Conservation (phyloP, 1,284 basidiomycete genomes). For the Boletus semigastroideus region DNA sequence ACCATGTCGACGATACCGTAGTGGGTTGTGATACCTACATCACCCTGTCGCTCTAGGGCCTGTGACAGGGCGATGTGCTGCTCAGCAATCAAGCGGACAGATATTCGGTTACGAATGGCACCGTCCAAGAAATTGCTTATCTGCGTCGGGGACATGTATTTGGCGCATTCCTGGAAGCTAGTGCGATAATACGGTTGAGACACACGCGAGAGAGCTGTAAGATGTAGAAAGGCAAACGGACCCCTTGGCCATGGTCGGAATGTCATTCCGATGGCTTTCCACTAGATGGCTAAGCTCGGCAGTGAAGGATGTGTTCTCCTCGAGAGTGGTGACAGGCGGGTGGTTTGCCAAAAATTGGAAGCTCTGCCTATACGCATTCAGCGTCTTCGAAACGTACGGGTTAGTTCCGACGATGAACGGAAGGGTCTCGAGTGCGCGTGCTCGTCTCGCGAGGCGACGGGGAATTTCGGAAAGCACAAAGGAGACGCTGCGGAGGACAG, state of each 20-base stretch:
- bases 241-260: conserved; percentile 89
- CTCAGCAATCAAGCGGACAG: conserved; percentile 87
- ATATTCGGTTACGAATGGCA: conserved; percentile 84
- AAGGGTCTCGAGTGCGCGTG: conserved; percentile 66
- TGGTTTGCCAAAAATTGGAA: conserved; percentile 75
- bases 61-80: conserved; percentile 86
- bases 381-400: conserved; percentile 77
- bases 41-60: conserved; percentile 45
- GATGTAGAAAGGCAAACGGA: conserved; percentile 34
- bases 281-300: conserved; percentile 71
- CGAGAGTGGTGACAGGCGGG: conserved; percentile 61
- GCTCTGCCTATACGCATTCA: conserved; percentile 72
- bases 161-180: conserved; percentile 84
- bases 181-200: conserved; percentile 5
- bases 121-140: conserved; percentile 81
- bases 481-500: conserved; percentile 65
- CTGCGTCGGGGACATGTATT: conserved; percentile 78
- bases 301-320: conserved; percentile 72
- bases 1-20: conserved; percentile 69
- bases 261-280: conserved; percentile 80
- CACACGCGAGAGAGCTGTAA: not conserved
- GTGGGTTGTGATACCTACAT: conserved; percentile 35
- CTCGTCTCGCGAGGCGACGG: conserved; percentile 67
- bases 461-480: conserved; percentile 76
- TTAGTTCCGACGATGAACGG: conserved; percentile 91